Evolutionary conservation across 106 monocot species (phyloP), one percentile per base, ranked within the genome.

Genomic region (Apostasia shenzhenica): DNA sequence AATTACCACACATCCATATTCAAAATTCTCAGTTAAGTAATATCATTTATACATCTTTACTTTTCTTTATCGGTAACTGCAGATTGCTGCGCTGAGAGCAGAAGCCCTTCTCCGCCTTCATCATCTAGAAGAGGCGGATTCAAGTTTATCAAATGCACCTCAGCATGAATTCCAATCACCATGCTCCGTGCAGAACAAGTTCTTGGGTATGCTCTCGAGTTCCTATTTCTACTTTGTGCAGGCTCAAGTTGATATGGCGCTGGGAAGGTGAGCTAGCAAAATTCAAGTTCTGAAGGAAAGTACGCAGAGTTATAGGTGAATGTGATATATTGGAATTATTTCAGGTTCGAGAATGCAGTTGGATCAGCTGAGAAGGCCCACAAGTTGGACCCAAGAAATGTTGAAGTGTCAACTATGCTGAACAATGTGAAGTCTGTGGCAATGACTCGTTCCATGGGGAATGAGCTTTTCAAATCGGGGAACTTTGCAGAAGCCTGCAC

Each of bases 21-120:
- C 26, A 26, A 26, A 26, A 26, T 26, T 26, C 26, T 26, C 26
- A 26, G 0, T 26, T 26, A 26, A 26, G 26, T 26, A 26, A 26
- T 26, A 26, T 26, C 26, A 26, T 26, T 26, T 26, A 26, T 26
- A 26, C 26, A 26, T 26, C 26, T 26, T 26, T 26, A 26, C 26
- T 26, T 26, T 26, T 26, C 26, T 26, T 26, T 26, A 26, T 26
- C 26, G 26, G 9, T 68, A 67, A 54, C 63, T 61, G 71, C 79
- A 95, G 95, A 72, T 95, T 2, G 64, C 78, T 57, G 88, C 88
- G 3, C 71, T 68, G 8, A 91, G 77, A 79, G 83, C 86, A 5
- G 95, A 95, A 84, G 91, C 95, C 13, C 88, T 88, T 65, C 83
- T 95, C 5, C 78, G 63, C 0, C 81, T 95, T 4, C 88, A 84